Percentiles rank a stretch among this genome's conserved stretches.
These are phyloP conservation scores for Plenodomus tracheiphilus DNA, from an alignment of 2,329 filamentous ascomycete species.

Conservation along the genomic window DNA sequence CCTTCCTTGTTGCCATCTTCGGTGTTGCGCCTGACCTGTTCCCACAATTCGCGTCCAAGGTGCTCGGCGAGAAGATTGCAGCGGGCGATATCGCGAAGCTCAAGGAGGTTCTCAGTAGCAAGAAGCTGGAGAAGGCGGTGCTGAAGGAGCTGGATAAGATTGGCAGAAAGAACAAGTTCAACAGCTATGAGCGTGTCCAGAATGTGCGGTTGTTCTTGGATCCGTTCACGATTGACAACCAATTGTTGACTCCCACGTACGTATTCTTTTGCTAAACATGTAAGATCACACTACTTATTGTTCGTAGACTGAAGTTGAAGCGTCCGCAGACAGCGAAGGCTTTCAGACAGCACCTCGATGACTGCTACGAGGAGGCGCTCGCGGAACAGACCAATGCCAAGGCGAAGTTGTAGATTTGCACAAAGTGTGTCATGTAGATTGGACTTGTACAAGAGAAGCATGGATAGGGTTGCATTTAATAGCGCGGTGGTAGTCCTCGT, in stretches of 20 bases:
- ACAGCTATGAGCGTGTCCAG: slow-evolving; percentile 83
- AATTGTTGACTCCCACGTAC: slow-evolving; percentile 85
- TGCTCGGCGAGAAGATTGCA: slow-evolving; percentile 69
- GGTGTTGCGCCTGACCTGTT: slow-evolving; percentile 86
- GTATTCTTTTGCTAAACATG: slow-evolving; percentile 43
- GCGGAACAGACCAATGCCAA: slow-evolving; percentile 47
- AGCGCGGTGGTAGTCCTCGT: not conserved
- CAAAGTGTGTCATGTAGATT: not conserved
- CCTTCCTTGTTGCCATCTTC: slow-evolving; percentile 81
- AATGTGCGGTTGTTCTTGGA: slow-evolving; percentile 77
- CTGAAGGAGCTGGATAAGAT: slow-evolving; percentile 78
- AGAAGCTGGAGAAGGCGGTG: slow-evolving; percentile 73
- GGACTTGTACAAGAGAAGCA: slow-evolving; percentile 2
- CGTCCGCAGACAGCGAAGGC: slow-evolving; percentile 67
- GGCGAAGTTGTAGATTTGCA: slow-evolving; percentile 51
- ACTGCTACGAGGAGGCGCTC: slow-evolving; percentile 62
- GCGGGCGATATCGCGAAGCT: slow-evolving; percentile 69
- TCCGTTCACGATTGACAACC: slow-evolving; percentile 91
- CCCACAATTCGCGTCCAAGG: slow-evolving; percentile 75
- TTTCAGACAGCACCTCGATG: slow-evolving; percentile 61
- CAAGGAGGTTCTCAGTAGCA: slow-evolving; percentile 67
- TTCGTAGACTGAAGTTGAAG: slow-evolving; percentile 68
- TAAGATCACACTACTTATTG: slow-evolving; percentile 14
- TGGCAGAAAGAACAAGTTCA: slow-evolving; percentile 83
- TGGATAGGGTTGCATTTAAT: slow-evolving; percentile 6